These are phyloP conservation scores for Malania oleifera DNA, from an alignment of 164 flowering plant genomes.

Conservation along the genomic window DNA sequence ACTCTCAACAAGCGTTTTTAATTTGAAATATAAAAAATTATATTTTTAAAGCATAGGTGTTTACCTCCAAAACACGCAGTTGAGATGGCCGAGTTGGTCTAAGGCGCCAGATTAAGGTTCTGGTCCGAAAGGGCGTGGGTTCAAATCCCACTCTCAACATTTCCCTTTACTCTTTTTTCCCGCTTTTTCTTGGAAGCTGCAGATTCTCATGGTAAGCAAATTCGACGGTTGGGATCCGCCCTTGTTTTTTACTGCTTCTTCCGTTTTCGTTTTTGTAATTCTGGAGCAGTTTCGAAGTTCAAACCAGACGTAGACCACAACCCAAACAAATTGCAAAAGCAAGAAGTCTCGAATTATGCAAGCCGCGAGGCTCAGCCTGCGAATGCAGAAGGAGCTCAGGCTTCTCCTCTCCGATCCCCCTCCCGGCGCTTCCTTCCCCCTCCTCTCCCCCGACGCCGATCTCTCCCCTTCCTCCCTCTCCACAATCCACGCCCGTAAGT, in stretches of 20 bases:
- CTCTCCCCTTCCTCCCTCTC: slow-evolving; percentile 33
- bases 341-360: slow-evolving; percentile 48
- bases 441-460: slow-evolving; percentile 32
- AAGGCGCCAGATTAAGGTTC: slow-evolving; percentile 99
- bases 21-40: no score
- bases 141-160: slow-evolving; percentile 98
- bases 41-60: no score
- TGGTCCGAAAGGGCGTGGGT: slow-evolving; percentile 99
- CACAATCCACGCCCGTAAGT: slow-evolving; percentile 52
- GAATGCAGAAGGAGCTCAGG: slow-evolving; percentile 88
- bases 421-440: slow-evolving; percentile 63
- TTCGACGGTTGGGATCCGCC: no score
- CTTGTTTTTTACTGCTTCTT: no score
- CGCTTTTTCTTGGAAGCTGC: no score
- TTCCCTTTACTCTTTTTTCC: no score
- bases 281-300: no score
- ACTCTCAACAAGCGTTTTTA: slow-evolving; percentile 94
- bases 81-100: slow-evolving; percentile 99
- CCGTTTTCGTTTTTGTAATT: no score
- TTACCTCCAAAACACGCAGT: no score
- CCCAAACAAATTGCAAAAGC: no score
- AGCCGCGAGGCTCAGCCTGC: slow-evolving; percentile 70
- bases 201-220: no score
- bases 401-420: slow-evolving; percentile 82
- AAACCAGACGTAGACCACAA: no score